Evolutionary conservation across 1,284 basidiomycete species (phyloP), one percentile per base, ranked within the genome.

Genomic region (Erythrobasidium hasegawianum): DNA sequence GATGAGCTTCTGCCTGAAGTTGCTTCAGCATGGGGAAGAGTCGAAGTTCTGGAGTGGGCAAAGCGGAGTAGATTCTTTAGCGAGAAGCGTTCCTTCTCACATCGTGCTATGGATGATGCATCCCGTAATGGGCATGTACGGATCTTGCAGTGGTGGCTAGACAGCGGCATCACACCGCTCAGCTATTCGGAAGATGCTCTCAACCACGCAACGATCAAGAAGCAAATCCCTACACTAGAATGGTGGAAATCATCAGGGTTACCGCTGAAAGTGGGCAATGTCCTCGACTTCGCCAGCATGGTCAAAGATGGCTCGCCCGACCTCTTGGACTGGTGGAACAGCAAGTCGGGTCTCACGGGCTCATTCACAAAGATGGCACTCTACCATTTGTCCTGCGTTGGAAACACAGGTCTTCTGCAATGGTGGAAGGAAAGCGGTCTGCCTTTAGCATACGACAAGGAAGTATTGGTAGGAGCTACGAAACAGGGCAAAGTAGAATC

Each of bases 381-480:
- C 71, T 84, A 87, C 66, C 84, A 87, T 71, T 86, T 88, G 1
- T 87, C 86, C 69, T 86, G 85, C 76, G 82, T 85, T 67, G 87
- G 88, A n/a, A 87, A 85, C 77, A 83, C 89, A 8, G 87, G 41
- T 10, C 86, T 89, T 16, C 77, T 91, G 68, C 80, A 88, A 71
- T 91, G 89, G 89, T 90, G 89, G 89, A 75, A 86, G 47, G 82
- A 83, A 22, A 87, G 86, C 70, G 86, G 87, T 16, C 76, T 89
- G 52, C 86, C 86, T 72, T 79, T 90, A 66, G 81, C 85, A 45
- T 90, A 87, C 75, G 88, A 91, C 75, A 85, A 84, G 69, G 88
- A 90, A 67, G 85, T 84, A 9, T 79, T 91, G 64, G 83, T 83
- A 3, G 85, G 87, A 38, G 88, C 89, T 29, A 90, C 89, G 26